Conservation (phyloP, 1,284 basidiomycete genomes). For the Ganoderma boninense region DNA sequence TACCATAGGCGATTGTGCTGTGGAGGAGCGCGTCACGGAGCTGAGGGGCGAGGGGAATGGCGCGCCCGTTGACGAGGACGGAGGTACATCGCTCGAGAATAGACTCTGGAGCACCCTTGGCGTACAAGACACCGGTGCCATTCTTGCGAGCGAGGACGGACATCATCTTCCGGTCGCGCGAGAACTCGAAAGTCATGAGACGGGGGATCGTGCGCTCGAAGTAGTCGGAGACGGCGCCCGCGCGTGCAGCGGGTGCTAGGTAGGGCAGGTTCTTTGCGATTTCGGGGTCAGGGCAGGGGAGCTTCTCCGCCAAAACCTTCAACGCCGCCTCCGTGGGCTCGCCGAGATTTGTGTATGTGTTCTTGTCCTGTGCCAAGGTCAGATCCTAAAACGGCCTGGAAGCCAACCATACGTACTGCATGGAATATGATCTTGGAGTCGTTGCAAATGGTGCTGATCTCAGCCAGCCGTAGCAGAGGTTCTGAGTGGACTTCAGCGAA, state of each 20-base stretch:
- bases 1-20: slow-evolving; percentile 79
- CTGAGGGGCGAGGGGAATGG: slow-evolving; percentile 68
- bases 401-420: slow-evolving; percentile 54
- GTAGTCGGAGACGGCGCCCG: slow-evolving; percentile 86
- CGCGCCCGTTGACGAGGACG: slow-evolving; percentile 69
- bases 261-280: slow-evolving; percentile 63
- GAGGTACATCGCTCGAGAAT: slow-evolving; percentile 89
- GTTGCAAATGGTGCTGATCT: slow-evolving; percentile 93
- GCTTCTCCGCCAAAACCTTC: slow-evolving; percentile 93
- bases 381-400: neutral
- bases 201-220: slow-evolving; percentile 81
- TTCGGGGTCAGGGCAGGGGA: slow-evolving; percentile 67
- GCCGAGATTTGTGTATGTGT: slow-evolving; percentile 85
- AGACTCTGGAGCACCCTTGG: slow-evolving; percentile 96
- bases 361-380: slow-evolving; percentile 70
- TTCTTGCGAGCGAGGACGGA: slow-evolving; percentile 78
- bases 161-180: slow-evolving; percentile 99
- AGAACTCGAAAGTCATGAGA: slow-evolving; percentile 95
- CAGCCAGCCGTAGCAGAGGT: slow-evolving; percentile 83
- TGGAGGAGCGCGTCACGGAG: slow-evolving; percentile 72
- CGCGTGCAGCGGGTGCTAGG: slow-evolving; percentile 70
- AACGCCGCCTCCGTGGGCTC: slow-evolving; percentile 98
- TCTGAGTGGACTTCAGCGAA: slow-evolving; percentile 69
- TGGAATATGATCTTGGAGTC: slow-evolving; percentile 92
- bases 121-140: slow-evolving; percentile 75